phyloP scores from a whole-genome alignment of 139 green algal genomes.

The Raphidocelis subcapitata region DNA sequence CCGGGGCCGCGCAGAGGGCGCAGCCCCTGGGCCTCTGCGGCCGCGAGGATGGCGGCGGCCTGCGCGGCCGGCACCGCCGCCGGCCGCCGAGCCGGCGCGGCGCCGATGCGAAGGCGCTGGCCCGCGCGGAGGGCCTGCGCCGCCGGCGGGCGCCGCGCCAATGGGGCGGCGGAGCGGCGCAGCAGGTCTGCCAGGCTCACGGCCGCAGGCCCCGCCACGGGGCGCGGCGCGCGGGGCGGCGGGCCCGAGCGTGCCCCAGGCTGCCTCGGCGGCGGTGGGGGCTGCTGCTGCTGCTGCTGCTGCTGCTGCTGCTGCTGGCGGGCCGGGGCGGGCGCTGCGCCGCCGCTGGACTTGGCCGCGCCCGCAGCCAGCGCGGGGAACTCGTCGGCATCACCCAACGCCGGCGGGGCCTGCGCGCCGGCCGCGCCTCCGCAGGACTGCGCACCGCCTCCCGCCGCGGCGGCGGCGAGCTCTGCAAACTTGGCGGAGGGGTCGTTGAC shows the following conservation, averaged over 20 bases:
- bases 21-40: slow-evolving; percentile 2
- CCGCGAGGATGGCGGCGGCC: slow-evolving; percentile 2
- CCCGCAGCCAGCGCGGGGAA: not conserved
- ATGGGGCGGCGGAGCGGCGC: too few species aligned
- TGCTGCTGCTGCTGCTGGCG: too few species aligned
- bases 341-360: slow-evolving; percentile 8
- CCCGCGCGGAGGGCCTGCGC: not conserved
- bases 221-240: too few species aligned
- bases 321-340: not conserved
- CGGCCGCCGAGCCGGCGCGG: not conserved
- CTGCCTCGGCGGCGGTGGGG: too few species aligned
- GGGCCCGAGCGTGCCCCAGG: too few species aligned
- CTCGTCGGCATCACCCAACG: not conserved
- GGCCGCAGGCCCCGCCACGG: too few species aligned
- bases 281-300: too few species aligned
- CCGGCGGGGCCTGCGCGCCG: not conserved
- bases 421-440: not conserved
- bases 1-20: too few species aligned
- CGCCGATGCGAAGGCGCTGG: not conserved
- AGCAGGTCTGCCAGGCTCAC: too few species aligned
- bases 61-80: slow-evolving; percentile 1
- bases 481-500: slow-evolving; percentile 63
- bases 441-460: not conserved
- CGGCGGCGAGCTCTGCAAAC: slow-evolving; percentile 17
- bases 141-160: not conserved